Evolutionary conservation across 495 filamentous ascomycete species (phyloP), one percentile per base, ranked within the genome.

Genomic region (Aspergillus indologenus): DNA sequence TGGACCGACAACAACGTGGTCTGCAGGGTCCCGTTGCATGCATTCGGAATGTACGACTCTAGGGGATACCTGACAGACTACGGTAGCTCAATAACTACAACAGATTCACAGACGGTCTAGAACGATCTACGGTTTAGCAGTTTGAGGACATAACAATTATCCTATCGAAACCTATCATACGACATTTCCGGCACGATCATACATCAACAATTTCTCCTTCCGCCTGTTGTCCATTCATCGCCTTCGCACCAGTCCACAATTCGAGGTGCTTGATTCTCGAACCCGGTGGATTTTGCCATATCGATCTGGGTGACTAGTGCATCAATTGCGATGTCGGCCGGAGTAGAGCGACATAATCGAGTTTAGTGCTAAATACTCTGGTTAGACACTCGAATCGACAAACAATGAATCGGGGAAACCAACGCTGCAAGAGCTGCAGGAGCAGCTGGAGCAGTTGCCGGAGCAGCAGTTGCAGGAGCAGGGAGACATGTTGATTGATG

Each of bases 381-480:
- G 48, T 51, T 21, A 51, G 48, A 51, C 18, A 14, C 1, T 12
- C 21, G 14, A 2, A 9, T 18, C 15, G 17, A 9, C 0, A 12
- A 31, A n/a, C 48, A 18, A 6, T 9, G 15, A 19, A 18, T 3
- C 26, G 9, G 48, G 48, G 17, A 51, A 5, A 51, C 48, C 29
- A 24, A 51, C 48, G 48, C 48, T 51, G 48, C 48, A 51, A 18
- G 48, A 51, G 22, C 23, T 18, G 48, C 48, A 51, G 29, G 48
- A 51, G 48, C 48, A 51, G 48, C 23, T 51, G 48, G 48, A 26
- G 48, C 48, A 51, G 48, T 51, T 51, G 48, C 48, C 48, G 9
- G 21, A 24, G 48, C 48, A 51, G 48, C 48, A 51, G 48, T 31
- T 51, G 48, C 48, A 51, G 23, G 48, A 31, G 48, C 48, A 51